phyloP scores from a whole-genome alignment of 2,329 filamentous ascomycete species.

The Neoarthrinium moseri region DNA sequence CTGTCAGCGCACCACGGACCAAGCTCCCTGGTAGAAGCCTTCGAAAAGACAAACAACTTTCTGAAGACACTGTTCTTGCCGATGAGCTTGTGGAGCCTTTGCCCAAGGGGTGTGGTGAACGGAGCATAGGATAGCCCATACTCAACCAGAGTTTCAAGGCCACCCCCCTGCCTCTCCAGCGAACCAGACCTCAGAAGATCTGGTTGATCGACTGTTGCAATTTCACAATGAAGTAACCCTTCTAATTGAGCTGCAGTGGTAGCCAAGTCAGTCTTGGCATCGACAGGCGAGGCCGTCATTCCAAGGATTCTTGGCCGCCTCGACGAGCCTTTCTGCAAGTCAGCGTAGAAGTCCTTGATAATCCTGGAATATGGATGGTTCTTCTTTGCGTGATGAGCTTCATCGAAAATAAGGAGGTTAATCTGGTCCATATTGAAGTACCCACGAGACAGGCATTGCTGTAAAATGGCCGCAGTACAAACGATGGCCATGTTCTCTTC shows the following conservation, averaged over 20 bases:
- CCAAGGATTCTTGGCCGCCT: constrained; percentile 78
- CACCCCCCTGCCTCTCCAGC: neutral
- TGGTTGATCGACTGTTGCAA: constrained; percentile 67
- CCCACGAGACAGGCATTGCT: constrained; percentile 73
- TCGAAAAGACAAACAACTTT: constrained; percentile 58
- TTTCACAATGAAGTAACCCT: constrained; percentile 73
- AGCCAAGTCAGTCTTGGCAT: constrained; percentile 72
- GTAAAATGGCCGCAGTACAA: constrained; percentile 86
- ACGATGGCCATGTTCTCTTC: constrained; percentile 78
- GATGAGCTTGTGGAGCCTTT: constrained; percentile 47
- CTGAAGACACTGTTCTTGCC: constrained; percentile 45
- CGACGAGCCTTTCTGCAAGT: constrained; percentile 39
- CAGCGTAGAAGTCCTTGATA: constrained; percentile 78
- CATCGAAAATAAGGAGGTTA: constrained; percentile 91
- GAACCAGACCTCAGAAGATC: constrained; percentile 52
- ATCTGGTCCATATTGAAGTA: constrained; percentile 80
- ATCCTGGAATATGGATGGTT: constrained; percentile 88
- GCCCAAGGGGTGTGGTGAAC: constrained; percentile 65
- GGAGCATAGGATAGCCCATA: constrained; percentile 45
- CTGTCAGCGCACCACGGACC: constrained; percentile 84
- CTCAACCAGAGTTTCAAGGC: constrained; percentile 53
- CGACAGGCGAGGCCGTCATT: constrained; percentile 95
- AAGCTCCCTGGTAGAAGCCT: constrained; percentile 61
- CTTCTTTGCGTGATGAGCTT: constrained; percentile 95
- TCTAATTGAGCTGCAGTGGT: constrained; percentile 74